These are phyloP conservation scores for Petunia secreta DNA, from an alignment of 257 asterid genomes.

Conservation along the genomic window DNA sequence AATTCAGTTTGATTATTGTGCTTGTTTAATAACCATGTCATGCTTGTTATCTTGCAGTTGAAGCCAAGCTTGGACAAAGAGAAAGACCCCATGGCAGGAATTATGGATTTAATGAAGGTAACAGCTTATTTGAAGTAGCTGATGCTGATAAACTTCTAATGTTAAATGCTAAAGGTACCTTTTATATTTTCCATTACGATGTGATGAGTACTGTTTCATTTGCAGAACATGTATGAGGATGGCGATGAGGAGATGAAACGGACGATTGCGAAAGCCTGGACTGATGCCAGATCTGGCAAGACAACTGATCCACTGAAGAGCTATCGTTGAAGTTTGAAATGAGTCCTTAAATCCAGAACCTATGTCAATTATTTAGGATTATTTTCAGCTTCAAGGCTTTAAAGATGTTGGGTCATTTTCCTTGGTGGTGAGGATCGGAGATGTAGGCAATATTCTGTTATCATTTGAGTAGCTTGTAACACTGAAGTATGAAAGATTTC, in stretches of 20 bases:
- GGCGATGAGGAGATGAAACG: conserved; percentile 89
- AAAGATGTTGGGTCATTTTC: background rate
- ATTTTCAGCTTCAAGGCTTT: background rate
- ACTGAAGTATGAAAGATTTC: background rate
- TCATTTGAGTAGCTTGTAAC: background rate
- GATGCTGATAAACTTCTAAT: background rate
- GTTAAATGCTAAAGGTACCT: background rate
- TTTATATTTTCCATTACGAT: background rate
- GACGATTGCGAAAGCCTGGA: conserved; percentile 91
- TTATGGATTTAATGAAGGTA: conserved; percentile 95
- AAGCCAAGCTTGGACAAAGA: conserved; percentile 71
- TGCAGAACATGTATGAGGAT: conserved; percentile 84
- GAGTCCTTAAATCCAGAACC: background rate
- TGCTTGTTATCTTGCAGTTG: conserved; percentile 44
- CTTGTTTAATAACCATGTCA: conserved; percentile 6
- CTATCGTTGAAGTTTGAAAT: conserved; percentile 37
- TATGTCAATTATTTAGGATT: too few relatives aligned
- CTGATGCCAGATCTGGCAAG: conserved; percentile 84
- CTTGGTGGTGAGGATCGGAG: background rate
- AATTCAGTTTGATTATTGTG: background rate
- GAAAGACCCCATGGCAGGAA: conserved; percentile 89
- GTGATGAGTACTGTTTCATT: background rate
- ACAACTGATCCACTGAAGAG: conserved; percentile 59
- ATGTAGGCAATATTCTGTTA: background rate
- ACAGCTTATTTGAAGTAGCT: background rate